Evolutionary conservation across 2,329 filamentous ascomycete species (phyloP).

Genomic region (Alternaria tenuissima): DNA sequence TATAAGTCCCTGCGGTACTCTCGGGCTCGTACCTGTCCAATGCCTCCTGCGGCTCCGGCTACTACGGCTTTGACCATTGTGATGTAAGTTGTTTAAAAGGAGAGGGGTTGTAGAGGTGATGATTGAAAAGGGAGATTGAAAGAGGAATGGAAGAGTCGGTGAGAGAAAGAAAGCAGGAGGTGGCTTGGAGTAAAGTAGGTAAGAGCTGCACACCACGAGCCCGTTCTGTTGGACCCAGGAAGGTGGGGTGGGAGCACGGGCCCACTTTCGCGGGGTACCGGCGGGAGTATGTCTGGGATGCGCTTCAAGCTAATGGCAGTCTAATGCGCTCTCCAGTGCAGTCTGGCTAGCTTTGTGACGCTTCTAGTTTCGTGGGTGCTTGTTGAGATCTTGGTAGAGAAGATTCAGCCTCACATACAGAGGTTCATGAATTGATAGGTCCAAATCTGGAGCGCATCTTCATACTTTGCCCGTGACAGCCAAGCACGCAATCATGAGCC

Average conservation of each 20-base stretch:
- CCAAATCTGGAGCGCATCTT: not conserved
- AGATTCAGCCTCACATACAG: not conserved
- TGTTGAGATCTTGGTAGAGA: slow-evolving; percentile 7
- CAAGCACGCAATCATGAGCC: slow-evolving; percentile 2
- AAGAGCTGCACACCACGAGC: slow-evolving; percentile 42
- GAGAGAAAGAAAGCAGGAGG: slow-evolving; percentile 22
- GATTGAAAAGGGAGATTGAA: slow-evolving; percentile 5
- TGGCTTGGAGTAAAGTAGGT: slow-evolving; percentile 28
- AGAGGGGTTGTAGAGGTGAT: slow-evolving; percentile 25
- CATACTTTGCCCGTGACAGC: not conserved
- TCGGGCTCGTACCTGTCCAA: slow-evolving; percentile 78
- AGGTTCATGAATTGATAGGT: not conserved
- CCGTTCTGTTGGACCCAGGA: slow-evolving; percentile 35
- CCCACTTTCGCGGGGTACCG: slow-evolving; percentile 37
- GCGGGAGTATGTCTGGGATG: slow-evolving; percentile 23
- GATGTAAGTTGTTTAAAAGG: slow-evolving; percentile 20
- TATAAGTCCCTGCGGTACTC: slow-evolving; percentile 24
- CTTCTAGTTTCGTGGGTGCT: slow-evolving; percentile 10
- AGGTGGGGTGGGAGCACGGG: slow-evolving; percentile 37
- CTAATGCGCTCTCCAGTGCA: slow-evolving; percentile 9
- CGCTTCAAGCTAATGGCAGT: slow-evolving; percentile 12
- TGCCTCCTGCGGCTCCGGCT: slow-evolving; percentile 96
- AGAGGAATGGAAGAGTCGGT: slow-evolving; percentile 28
- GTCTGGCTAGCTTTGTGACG: slow-evolving; percentile 6
- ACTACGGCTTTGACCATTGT: slow-evolving; percentile 63